A percentile compares a stretch with the other conserved stretches of the same genome.
These are phyloP conservation scores for Stephania japonica DNA, from an alignment of 164 flowering plant species.

Conservation along the genomic window DNA sequence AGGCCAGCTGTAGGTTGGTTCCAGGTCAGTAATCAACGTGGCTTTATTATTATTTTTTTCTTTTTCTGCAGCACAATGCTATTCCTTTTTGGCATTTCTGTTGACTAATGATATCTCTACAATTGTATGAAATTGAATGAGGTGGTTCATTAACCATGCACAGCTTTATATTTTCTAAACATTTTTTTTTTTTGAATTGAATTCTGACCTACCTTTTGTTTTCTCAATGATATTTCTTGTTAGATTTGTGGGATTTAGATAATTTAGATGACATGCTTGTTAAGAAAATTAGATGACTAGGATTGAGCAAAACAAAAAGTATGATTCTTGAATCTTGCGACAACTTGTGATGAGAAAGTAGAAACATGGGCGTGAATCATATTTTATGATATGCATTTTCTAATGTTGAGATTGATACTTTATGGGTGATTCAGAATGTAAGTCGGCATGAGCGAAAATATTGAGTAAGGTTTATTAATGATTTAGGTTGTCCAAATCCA, in stretches of 20 bases:
- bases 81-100: not conserved
- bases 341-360: no score
- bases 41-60: not conserved
- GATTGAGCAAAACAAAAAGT: not conserved
- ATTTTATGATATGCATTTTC: not conserved
- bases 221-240: not conserved
- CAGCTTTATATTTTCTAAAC: not conserved
- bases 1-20: constrained; percentile 48
- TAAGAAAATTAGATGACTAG: not conserved
- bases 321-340: not conserved
- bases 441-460: not conserved
- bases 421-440: not conserved
- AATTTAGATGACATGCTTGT: not conserved
- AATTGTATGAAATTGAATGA: no score
- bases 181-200: not conserved
- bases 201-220: not conserved
- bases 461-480: not conserved
- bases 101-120: no score
- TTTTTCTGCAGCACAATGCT: not conserved
- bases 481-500: not conserved
- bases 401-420: not conserved
- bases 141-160: not conserved
- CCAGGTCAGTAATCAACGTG: constrained; percentile 34
- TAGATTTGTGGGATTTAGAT: not conserved
- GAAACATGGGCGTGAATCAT: no score